Base-by-base conservation (phyloP, 345 rosid species). In the Pistacia vera region DNA sequence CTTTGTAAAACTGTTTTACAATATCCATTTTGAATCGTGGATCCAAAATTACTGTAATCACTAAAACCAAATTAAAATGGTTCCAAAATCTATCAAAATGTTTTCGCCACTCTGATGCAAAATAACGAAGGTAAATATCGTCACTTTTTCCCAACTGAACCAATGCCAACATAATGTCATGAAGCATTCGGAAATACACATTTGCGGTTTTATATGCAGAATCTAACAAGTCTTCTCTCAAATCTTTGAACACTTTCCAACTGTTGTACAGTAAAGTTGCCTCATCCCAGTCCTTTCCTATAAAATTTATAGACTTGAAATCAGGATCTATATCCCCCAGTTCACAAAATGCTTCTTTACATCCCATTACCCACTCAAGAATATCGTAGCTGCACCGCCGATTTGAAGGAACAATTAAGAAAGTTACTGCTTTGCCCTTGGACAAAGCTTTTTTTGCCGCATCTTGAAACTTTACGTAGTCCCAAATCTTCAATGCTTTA, bases 21-120 rank as follows among this genome's bases (percentile, higher is more conserved):
- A 48, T 67, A 14, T 67, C 57, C 57, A 46, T 13, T 14, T 68
- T 68, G 44, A 28, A 68, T 30, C 72, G 58, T 5, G 60, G 72
- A 11, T 68, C 60, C 30, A 68, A 20, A 17, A 52, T 8, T 25
- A 17, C 2, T 0, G 60, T 25, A 30, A 18, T 17, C 4, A 3
- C 44, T 17, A 68, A 13, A 68, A 6, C 11, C 72, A 51, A 25
- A 20, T 17, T 4, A 28, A 5, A 25, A 1, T 3, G 16, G 7
- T 1, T 1, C 72, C 72, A 68, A 8, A 28, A 68, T 4, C 52
- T 1, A 0, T 0, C 0, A 0, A 22, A 2, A 52, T 0, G 0
- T 16, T 8, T 2, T 9, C 12, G 52, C 1, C 1, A 20, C 6
- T 7, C 0, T 1, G 44, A 14, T 52, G 44, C 60, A 3, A 20